phyloP scores from a whole-genome alignment of 257 asterid genomes.

The Nicotiana paniculata region DNA sequence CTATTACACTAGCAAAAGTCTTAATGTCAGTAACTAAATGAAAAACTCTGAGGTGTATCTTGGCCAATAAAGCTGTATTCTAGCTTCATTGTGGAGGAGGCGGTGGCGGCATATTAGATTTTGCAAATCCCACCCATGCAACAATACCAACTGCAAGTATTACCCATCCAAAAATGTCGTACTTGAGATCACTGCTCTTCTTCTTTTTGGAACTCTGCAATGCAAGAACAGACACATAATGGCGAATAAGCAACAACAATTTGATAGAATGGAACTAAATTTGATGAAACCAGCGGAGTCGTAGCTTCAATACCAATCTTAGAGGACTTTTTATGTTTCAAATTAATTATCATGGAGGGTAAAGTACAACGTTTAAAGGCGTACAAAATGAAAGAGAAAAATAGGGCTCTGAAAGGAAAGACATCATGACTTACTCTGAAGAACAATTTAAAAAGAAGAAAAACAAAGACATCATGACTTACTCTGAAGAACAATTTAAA shows the following conservation, averaged over 20 bases:
- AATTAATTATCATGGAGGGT: not conserved
- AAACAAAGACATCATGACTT: not conserved
- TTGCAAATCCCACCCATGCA: conserved; percentile 62
- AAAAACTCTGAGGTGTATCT: not conserved
- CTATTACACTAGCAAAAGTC: not conserved
- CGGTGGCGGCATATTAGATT: conserved; percentile 39
- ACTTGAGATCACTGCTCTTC: conserved; percentile 57
- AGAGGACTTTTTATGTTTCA: not conserved
- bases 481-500: not conserved
- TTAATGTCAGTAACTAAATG: not conserved
- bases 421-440: not conserved
- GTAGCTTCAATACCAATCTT: not conserved
- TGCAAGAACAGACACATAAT: not conserved
- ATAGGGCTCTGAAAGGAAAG: not conserved
- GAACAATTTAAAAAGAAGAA: not conserved
- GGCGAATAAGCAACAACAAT: not conserved
- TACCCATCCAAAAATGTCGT: conserved; percentile 61
- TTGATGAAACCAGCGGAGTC: not conserved
- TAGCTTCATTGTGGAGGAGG: conserved; percentile 33
- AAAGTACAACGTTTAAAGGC: not conserved
- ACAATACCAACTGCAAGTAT: conserved; percentile 62
- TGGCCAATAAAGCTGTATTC: not conserved
- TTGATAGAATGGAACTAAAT: not conserved
- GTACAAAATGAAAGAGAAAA: not conserved
- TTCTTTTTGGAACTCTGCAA: conserved; percentile 41